Evolutionary conservation across 495 filamentous ascomycete species (phyloP), one percentile per base, ranked within the genome.

Genomic region (Podospora anserina): DNA sequence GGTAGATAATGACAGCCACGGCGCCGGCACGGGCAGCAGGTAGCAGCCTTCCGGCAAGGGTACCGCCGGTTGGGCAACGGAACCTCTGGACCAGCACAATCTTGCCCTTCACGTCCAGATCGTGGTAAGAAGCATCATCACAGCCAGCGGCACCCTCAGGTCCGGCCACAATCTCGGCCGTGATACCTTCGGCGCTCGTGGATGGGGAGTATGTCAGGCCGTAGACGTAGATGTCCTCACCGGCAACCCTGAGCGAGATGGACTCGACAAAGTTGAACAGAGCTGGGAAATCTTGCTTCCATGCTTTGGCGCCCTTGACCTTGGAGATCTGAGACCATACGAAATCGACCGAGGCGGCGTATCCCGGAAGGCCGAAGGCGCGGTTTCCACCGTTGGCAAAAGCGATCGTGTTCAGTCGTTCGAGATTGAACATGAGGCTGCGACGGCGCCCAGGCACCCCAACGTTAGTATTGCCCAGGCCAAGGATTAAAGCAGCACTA

Each of bases 331-430:
- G 69, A 7, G 71, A 68, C 27, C 75, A 72, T 59, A 85, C 72
- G 66, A 80, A 84, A 60, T 85, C 80, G 18, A 80, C 75, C 3
- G 81, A 82, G 2, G 80, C 82, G 3, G 68, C 68, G 71, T 82
- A 84, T 19, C 83, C 83, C 0, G 81, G 79, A 23, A 79, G 68
- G 5, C 83, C 83, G 62, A 85, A 85, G 54, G 82, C 83, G 7
- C 83, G 75, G 66, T 83, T 85, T 15, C 79, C 80, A 3, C 81
- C 80, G 66, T 83, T 80, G 3, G 69, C 71, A 16, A 64, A 64
- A 5, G 80, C 82, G 34, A 84, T 83, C n/a, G 74, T 67, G 56
- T 82, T 66, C 1, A 83, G 71, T 7, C 74, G 70, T 20, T 67
- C 63, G 1, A 75, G 63, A 57, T 75, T 70, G 13, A 54, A 19